Conservation (phyloP, 2,329 filamentous ascomycete species). For the Arthrobotrys conoides region DNA sequence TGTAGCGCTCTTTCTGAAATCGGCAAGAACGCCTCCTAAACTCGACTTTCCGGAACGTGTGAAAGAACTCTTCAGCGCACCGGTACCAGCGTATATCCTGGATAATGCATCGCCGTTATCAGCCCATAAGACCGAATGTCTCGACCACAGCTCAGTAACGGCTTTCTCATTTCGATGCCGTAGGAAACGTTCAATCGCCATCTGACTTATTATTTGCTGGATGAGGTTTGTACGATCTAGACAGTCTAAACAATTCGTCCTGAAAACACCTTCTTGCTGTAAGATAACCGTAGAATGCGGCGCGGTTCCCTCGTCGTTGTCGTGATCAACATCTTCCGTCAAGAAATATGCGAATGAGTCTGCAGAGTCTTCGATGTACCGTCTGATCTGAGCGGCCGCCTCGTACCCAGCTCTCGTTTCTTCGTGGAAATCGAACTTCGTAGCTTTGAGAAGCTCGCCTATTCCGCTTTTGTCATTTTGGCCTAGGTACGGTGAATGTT, state of each 20-base stretch:
- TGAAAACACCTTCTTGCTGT: slow-evolving; percentile 94
- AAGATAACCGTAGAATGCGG: slow-evolving; percentile 75
- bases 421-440: slow-evolving; percentile 96
- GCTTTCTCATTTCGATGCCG: slow-evolving; percentile 78
- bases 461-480: slow-evolving; percentile 71
- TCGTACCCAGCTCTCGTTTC: slow-evolving; percentile 94
- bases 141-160: slow-evolving; percentile 86
- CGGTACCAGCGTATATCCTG: slow-evolving; percentile 95
- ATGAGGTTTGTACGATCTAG: slow-evolving; percentile 95
- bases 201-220: slow-evolving; percentile 93
- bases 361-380: slow-evolving; percentile 82
- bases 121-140: slow-evolving; percentile 94
- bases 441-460: slow-evolving; percentile 80
- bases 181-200: slow-evolving; percentile 90
- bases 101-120: slow-evolving; percentile 96
- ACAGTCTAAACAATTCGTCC: slow-evolving; percentile 96
- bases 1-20: slow-evolving; percentile 93
- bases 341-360: slow-evolving; percentile 94
- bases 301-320: slow-evolving; percentile 66
- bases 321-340: slow-evolving; percentile 79
- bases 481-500: slow-evolving; percentile 79
- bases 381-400: slow-evolving; percentile 85
- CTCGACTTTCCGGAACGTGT: slow-evolving; percentile 97
- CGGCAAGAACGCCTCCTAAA: slow-evolving; percentile 90
- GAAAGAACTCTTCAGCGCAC: slow-evolving; percentile 94